phyloP scores from a whole-genome alignment of 2,329 filamentous ascomycete genomes.

The Alternaria arborescens region DNA sequence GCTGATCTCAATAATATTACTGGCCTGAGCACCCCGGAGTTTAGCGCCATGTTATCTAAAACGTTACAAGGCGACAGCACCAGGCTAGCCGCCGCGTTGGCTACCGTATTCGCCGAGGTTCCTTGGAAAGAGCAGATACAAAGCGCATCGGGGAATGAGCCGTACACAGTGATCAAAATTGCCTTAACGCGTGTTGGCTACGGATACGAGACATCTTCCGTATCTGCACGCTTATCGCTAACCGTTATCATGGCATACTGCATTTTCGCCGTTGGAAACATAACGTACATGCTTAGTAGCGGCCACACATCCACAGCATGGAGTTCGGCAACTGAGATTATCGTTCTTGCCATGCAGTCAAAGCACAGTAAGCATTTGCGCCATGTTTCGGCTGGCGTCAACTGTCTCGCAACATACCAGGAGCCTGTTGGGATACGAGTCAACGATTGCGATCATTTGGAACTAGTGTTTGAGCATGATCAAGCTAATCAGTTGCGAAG shows the following conservation, averaged over 20 bases:
- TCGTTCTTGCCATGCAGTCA: constrained; percentile 26
- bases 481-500: not conserved
- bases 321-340: constrained; percentile 22
- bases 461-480: not conserved
- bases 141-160: not conserved
- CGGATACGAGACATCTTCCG: constrained; percentile 9
- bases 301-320: constrained; percentile 25
- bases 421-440: constrained; percentile 24
- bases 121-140: not conserved
- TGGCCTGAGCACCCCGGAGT: not conserved
- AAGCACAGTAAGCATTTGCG: constrained; percentile 14
- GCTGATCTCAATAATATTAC: not conserved
- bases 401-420: constrained; percentile 19
- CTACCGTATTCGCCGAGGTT: not conserved
- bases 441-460: not conserved
- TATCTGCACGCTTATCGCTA: constrained; percentile 11
- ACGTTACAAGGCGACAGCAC: not conserved
- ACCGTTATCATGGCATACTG: constrained; percentile 14
- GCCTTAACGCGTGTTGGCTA: not conserved
- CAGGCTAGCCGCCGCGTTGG: not conserved
- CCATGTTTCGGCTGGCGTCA: constrained; percentile 17
- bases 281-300: constrained; percentile 17
- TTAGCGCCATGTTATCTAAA: not conserved
- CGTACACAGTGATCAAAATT: not conserved
- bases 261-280: constrained; percentile 11